Evolutionary conservation across 1,139 yeast species (phyloP), one percentile per base, ranked within the genome.

Genomic region (Debaryomyces subglobosus): DNA sequence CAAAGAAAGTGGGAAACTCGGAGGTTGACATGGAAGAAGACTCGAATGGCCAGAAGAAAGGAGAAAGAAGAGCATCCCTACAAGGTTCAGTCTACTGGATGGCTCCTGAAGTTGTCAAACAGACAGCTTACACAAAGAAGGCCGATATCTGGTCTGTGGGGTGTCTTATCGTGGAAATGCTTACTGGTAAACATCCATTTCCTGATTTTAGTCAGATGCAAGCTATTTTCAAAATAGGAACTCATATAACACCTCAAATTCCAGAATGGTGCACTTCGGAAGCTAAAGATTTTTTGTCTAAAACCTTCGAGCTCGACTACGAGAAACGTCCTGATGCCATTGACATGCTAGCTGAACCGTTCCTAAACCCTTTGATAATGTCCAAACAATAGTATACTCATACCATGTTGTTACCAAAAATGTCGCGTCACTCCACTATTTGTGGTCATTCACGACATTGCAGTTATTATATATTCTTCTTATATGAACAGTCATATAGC

Each of bases 61-160:
- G 72, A 10, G 73, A 78, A 23, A 84, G 89, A 57, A 77, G 97
- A 43, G 94, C 91, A 0, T 89, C 97, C 0, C 67, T 92, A 43
- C 97, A 91, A 68, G 98, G 98, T 0, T 89, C 96, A 5, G 96
- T 91, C 0, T 92, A 86, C 62, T 92, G 98, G 98, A 92, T 92
- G 98, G 97, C 97, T 0, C 98, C 98, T 0, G 98, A 92, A 64
- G 97, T 92, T 12, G 97, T 91, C 12, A 89, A 89, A 60, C 97
- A 91, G 62, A 85, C 90, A 1, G 89, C 94, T 0, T 89, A 90
- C 50, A 91, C 97, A 4, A 83, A 87, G 45, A 89, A 89, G 63
- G 96, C 96, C 0, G 98, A 92, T 64, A 90, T 92, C 27, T 92
- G 98, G 98, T 89, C 96, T 0, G 88, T 92, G 4, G 98, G 97